A percentile compares a stretch with the other conserved stretches of the same genome.
Evolutionary conservation across 768 basidiomycete genomes (phyloP).

Genomic region (Tremella mesenterica): DNA sequence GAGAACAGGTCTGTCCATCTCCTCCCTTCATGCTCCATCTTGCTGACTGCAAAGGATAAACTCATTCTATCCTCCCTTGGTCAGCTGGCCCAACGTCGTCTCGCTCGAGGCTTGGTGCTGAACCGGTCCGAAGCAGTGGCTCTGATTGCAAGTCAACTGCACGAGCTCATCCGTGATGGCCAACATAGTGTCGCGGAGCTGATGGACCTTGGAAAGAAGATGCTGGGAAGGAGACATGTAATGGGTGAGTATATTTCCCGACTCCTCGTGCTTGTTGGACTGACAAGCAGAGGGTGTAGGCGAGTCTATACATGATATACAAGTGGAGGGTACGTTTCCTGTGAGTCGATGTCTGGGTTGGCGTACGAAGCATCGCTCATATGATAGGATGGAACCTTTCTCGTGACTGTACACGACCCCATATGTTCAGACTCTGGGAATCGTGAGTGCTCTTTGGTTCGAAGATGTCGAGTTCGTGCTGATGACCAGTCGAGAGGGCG

Average conservation of each 20-base stretch:
- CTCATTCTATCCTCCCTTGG: constrained; percentile 49
- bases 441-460: constrained; percentile 28
- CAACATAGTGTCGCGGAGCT: constrained; percentile 71
- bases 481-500: constrained; percentile 55
- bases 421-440: constrained; percentile 75
- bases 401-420: constrained; percentile 96
- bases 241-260: constrained; percentile 46
- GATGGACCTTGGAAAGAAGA: constrained; percentile 84
- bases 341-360: constrained; percentile 54
- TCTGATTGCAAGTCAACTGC: constrained; percentile 81
- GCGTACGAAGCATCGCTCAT: not conserved
- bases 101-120: constrained; percentile 81
- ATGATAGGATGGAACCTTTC: constrained; percentile 52
- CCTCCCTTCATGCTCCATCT: not conserved
- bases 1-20: constrained; percentile 20
- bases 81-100: constrained; percentile 81
- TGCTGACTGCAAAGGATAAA: constrained; percentile 34
- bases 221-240: constrained; percentile 84
- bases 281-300: constrained; percentile 52
- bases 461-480: not conserved
- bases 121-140: constrained; percentile 83
- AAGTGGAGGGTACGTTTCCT: constrained; percentile 84
- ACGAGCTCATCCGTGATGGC: constrained; percentile 92
- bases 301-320: constrained; percentile 68
- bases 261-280: not conserved